Conservation (phyloP, 2,329 filamentous ascomycete species). For the Fusarium drepaniforme region DNA sequence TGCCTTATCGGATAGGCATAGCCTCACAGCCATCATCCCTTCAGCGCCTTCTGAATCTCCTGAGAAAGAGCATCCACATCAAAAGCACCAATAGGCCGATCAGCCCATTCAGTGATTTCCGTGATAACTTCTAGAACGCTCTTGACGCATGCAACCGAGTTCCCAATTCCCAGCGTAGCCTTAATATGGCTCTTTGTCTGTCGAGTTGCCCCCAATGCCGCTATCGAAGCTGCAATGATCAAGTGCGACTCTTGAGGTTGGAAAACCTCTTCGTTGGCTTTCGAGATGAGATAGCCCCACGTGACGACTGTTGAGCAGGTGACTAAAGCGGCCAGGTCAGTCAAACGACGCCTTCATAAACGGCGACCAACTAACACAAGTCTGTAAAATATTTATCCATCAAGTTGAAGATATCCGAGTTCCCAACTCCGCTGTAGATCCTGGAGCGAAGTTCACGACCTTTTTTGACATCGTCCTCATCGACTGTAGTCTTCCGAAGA, state of each 20-base stretch:
- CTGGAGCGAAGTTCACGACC: constrained; percentile 13
- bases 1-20: too few relatives aligned
- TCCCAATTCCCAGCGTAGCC: constrained; percentile 19
- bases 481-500: constrained; percentile 19
- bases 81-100: constrained; percentile 13
- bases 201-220: constrained; percentile 17
- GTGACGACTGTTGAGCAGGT: constrained; percentile 29
- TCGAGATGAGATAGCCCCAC: constrained; percentile 27
- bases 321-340: constrained; percentile 9
- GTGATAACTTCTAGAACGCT: constrained; percentile 3
- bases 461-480: constrained; percentile 22
- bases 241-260: constrained; percentile 19
- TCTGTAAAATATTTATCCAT: constrained; percentile 34
- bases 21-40: constrained; percentile 54
- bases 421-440: constrained; percentile 31
- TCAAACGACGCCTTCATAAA: neutral
- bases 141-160: constrained; percentile 17
- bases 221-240: constrained; percentile 23
- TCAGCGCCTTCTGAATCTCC: constrained; percentile 9
- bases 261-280: constrained; percentile 24
- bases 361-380: constrained; percentile 12
- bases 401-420: constrained; percentile 27
- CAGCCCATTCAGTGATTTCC: constrained; percentile 20
- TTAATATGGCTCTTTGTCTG: constrained; percentile 29
- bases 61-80: constrained; percentile 19